These are phyloP conservation scores for Batrachochytrium dendrobatidis DNA, from an alignment of 371 early-diverging fungal genomes.

Conservation along the genomic window DNA sequence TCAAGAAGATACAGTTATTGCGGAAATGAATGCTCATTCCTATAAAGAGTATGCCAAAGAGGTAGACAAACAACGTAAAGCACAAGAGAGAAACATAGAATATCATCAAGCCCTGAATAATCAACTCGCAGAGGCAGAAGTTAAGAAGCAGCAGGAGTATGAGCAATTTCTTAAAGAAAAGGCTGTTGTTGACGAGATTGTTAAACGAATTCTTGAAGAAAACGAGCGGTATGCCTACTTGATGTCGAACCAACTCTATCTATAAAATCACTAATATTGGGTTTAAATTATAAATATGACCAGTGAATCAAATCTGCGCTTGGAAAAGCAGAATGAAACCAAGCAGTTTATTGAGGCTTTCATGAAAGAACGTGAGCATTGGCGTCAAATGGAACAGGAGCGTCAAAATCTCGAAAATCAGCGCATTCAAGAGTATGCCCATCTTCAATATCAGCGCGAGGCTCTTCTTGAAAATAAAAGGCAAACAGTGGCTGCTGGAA, in stretches of 20 bases:
- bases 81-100: conserved; percentile 20
- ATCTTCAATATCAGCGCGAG: conserved; percentile 30
- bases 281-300: too few relatives aligned
- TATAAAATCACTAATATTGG: too few relatives aligned
- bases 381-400: conserved; percentile 28
- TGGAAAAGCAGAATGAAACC: conserved; percentile 42
- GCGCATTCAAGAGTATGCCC: conserved; percentile 39
- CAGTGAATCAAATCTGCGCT: conserved; percentile 27
- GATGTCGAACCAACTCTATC: too few relatives aligned
- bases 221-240: conserved; percentile 32
- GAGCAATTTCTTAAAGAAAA: conserved; percentile 44
- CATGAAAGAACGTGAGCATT: conserved; percentile 34
- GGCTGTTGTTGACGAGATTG: conserved; percentile 42
- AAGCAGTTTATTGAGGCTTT: conserved; percentile 41
- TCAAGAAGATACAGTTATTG: conserved; percentile 20
- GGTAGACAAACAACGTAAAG: conserved; percentile 24
- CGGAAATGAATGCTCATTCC: conserved; percentile 27
- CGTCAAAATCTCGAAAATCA: conserved; percentile 35
- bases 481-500: conserved; percentile 28
- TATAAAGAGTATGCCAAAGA: conserved; percentile 23
- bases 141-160: conserved; percentile 32
- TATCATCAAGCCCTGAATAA: conserved; percentile 36
- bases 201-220: conserved; percentile 36
- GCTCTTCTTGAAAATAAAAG: conserved; percentile 22
- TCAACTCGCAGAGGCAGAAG: conserved; percentile 36